phyloP scores from a whole-genome alignment of 1,139 yeast genomes.

The Wickerhamomyces sp. region DNA sequence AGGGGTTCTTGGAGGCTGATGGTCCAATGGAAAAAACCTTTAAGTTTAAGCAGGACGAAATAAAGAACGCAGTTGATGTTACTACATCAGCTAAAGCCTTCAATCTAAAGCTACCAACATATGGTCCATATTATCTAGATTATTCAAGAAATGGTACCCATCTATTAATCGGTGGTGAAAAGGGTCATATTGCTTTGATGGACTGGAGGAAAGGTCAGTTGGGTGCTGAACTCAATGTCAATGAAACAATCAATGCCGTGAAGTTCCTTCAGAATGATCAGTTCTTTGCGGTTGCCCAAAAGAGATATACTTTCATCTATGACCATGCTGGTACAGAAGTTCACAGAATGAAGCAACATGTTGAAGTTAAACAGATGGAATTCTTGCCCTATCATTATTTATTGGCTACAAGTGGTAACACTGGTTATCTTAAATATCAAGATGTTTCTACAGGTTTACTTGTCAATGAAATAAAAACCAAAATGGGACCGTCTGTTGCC shows the following conservation, averaged over 20 bases:
- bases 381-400: conserved; percentile 91
- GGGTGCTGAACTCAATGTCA: conserved; percentile 75
- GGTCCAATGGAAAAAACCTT: conserved; percentile 87
- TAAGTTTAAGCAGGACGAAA: conserved; percentile 79
- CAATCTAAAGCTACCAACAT: conserved; percentile 65
- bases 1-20: conserved; percentile 87
- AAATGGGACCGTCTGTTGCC: conserved; percentile 83
- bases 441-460: conserved; percentile 92
- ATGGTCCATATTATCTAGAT: conserved; percentile 83
- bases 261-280: conserved; percentile 90
- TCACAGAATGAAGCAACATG: conserved; percentile 85
- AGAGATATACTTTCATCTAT: conserved; percentile 87
- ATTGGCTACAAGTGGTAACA: conserved; percentile 80
- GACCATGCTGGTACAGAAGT: conserved; percentile 89
- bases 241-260: conserved; percentile 88
- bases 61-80: conserved; percentile 72
- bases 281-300: conserved; percentile 95
- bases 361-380: conserved; percentile 78
- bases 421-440: conserved; percentile 86
- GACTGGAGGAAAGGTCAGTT: conserved; percentile 91
- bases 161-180: conserved; percentile 76
- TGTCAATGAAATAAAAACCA: conserved; percentile 80
- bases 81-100: conserved; percentile 72
- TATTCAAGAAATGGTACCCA: conserved; percentile 86
- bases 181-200: conserved; percentile 94